Base-by-base conservation (phyloP, 371 early-diverging fungal species). In the Apophysomyces ossiformis region DNA sequence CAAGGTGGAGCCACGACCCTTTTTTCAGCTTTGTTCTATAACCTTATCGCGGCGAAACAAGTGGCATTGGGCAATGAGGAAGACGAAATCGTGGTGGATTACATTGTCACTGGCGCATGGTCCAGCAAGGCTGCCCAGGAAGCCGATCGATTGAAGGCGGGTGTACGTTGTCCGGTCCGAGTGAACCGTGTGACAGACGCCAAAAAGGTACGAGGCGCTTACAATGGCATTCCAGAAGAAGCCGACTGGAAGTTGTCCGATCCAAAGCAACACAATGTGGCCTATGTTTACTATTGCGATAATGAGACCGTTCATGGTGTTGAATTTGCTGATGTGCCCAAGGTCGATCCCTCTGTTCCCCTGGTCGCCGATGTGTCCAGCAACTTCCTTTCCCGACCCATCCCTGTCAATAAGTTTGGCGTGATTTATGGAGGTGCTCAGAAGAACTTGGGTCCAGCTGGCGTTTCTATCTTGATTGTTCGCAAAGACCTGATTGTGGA, bases 231-330 rank as follows among this genome's bases (percentile, higher is more conserved):
- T 56, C 91, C 93, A 16, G 79, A 87, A 2, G 76, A 72, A 46
- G 45, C 76, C 12, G 79, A 83, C 57, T 95, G 94, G 93, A 77
- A 85, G 38, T 76, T 93, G 26, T 86, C 89, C n/a, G 89, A 87
- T 60, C 81, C 91, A 16, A 67, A 71, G 12, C 78, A 88, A 12
- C 65, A 73, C 6, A 74, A 86, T 63, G 78, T 93, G 2, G 92
- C 95, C 15, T 99, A 90, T 71, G 88, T 96, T 13, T 98, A 95
- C 73, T 97, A 96, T 73, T 97, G 97, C 76, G 95, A 93, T 75
- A 99, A 99, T 73, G 99, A 99, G 75, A 99, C 99, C 5, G 92
- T 99, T 21, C 92, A 98, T 72, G 99, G 99, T 37, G 93, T 99
- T 38, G 97, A 98, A 76, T 89, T 93, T 57, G 82, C 81, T 13